Percentiles rank a stretch among this genome's conserved stretches.
Conservation (phyloP, 176 grass and related monocot species). For the Chrysopogon serrulatus region DNA sequence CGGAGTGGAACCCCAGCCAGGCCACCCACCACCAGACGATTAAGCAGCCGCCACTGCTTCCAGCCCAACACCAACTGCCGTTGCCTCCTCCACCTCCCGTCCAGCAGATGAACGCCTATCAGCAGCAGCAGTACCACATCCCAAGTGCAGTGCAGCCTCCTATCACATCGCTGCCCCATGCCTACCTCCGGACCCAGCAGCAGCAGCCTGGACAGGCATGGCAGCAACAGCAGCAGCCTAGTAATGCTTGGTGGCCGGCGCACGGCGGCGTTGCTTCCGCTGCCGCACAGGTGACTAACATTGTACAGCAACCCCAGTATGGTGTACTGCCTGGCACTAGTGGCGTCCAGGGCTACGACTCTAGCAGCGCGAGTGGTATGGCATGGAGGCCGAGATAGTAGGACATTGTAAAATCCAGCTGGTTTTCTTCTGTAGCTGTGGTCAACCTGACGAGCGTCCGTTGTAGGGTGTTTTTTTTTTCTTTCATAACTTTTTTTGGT, state of each 20-base stretch:
- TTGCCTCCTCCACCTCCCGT: conserved; percentile 29
- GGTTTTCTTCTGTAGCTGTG: conserved; percentile 2
- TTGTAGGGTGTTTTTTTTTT: conserved; percentile 15
- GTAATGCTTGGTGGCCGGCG: conserved; percentile 27
- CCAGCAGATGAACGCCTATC: conserved; percentile 14
- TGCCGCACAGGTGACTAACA: not conserved
- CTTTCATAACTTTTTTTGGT: not conserved
- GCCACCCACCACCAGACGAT: conserved; percentile 23
- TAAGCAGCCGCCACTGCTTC: not conserved
- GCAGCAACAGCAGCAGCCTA: conserved; percentile 15
- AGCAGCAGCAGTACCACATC: conserved; percentile 31
- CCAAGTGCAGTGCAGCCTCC: conserved; percentile 30
- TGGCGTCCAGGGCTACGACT: conserved; percentile 26
- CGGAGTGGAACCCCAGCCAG: conserved; percentile 79
- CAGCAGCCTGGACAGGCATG: conserved; percentile 31
- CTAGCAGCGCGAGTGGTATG: conserved; percentile 14
- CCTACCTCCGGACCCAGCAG: conserved; percentile 18
- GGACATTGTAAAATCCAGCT: conserved; percentile 4
- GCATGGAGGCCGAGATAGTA: conserved; percentile 41
- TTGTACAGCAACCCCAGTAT: conserved; percentile 34
- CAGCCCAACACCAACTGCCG: conserved; percentile 9
- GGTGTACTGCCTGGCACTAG: conserved; percentile 6
- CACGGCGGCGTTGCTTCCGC: not conserved
- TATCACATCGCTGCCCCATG: not conserved
- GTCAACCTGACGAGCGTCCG: conserved; percentile 18